These are phyloP conservation scores for Erythrophleum fordii DNA, from an alignment of 306 rosid genomes.

Conservation along the genomic window DNA sequence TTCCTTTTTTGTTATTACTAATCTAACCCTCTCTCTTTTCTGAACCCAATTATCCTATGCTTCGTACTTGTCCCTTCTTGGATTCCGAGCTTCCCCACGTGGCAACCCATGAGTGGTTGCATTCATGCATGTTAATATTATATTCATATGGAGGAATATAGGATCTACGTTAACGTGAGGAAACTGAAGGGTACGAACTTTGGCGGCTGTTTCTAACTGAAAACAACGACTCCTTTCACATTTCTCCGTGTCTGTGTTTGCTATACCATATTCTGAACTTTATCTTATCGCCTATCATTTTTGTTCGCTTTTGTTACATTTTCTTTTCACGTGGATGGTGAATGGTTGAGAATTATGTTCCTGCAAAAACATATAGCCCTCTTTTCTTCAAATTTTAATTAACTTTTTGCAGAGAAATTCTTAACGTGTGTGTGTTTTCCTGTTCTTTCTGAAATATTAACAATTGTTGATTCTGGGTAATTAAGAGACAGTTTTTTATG, in stretches of 20 bases:
- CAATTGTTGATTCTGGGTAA: background rate
- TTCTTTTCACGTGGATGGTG: background rate
- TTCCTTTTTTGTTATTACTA: background rate
- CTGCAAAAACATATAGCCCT: background rate
- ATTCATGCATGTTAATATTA: slow-evolving; percentile 10
- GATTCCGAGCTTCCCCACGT: slow-evolving; percentile 59
- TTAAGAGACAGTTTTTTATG: background rate
- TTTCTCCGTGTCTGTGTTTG: background rate
- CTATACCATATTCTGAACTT: background rate
- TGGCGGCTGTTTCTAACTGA: slow-evolving; percentile 59
- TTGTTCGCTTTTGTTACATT: background rate
- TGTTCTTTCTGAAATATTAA: background rate
- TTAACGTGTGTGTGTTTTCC: slow-evolving; percentile 6
- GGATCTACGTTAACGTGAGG: slow-evolving; percentile 41
- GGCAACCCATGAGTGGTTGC: slow-evolving; percentile 41
- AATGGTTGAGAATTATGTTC: background rate
- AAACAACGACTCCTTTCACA: slow-evolving; percentile 45
- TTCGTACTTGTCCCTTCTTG: slow-evolving; percentile 71
- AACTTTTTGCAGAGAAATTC: slow-evolving; percentile 19
- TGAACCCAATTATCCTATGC: slow-evolving; percentile 68
- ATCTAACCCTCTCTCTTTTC: background rate
- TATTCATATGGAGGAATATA: slow-evolving; percentile 4
- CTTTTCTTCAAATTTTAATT: background rate
- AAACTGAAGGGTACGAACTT: slow-evolving; percentile 46
- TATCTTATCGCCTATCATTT: background rate